Base-by-base conservation (phyloP, 768 basidiomycete species). In the Suillus occidentalis region DNA sequence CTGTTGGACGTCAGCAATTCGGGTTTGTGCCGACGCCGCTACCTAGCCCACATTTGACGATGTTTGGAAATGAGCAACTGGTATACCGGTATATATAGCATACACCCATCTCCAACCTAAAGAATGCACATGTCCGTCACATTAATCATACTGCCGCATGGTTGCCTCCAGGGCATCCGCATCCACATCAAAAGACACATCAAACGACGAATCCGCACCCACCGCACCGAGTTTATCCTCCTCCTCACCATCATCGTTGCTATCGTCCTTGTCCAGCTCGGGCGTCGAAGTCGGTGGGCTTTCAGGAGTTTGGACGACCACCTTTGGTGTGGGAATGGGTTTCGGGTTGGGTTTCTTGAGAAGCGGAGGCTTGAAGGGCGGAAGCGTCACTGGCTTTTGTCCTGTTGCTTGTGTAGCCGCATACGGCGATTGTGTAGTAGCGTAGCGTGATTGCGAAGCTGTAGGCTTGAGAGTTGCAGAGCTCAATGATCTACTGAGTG, bases 101-200 rank as follows among this genome's bases (percentile, higher is more conserved):
- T 42, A 28, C 10, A 59, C 18, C 22, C 57, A 39, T 28, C 56
- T 40, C 53, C 20, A 18, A 31, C 10, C 1, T 34, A 4, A 53
- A 31, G 31, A 52, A 28, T 2, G 6, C 34, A 37, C 16, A 18
- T 6, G n/a, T 37, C 36, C 25, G 40, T 40, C 50, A 47, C 20
- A 13, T 20, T 18, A 75, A 61, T 77, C 74, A 52, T 77, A 76
- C 4, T 71, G 68, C 49, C 68, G 72, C 76, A 76, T 76, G 6
- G 71, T 67, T 58, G 74, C 75, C 63, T 76, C 75, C n/a, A 77
- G 61, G 1, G 66, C 68, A 34, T 76, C 75, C 2, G 60, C 62
- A 43, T 76, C 75, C 66, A 76, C 13, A 34, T 69, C 74, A 61
- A 76, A 77, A 13, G 75, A 76, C 18, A 76, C 43, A 42, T 77